These are phyloP conservation scores for Clitopilus hobsonii DNA, from an alignment of 768 basidiomycete species.

Conservation along the genomic window DNA sequence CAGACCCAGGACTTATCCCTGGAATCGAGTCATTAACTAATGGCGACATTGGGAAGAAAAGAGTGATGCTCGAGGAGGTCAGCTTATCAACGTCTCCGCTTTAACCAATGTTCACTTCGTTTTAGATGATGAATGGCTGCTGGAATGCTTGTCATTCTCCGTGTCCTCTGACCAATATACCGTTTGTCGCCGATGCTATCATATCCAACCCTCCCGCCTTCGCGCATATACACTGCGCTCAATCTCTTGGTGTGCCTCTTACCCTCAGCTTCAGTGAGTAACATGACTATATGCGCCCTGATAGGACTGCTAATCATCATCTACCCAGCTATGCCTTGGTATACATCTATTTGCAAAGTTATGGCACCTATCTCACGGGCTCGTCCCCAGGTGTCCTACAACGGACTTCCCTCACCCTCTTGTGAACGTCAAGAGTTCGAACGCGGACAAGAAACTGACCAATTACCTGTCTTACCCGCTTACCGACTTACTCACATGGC, in stretches of 20 bases:
- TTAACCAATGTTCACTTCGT: slow-evolving; percentile 1
- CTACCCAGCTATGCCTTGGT: slow-evolving; percentile 62
- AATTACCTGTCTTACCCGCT: slow-evolving; percentile 56
- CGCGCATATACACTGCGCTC: slow-evolving; percentile 61
- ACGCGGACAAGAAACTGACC: slow-evolving; percentile 47
- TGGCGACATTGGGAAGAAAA: slow-evolving; percentile 56
- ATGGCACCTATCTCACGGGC: neutral
- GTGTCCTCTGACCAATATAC: slow-evolving; percentile 33
- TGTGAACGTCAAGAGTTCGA: slow-evolving; percentile 51
- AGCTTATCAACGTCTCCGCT: slow-evolving; percentile 1
- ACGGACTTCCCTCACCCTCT: slow-evolving; percentile 58
- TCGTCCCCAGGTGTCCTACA: slow-evolving; percentile 39
- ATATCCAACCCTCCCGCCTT: slow-evolving; percentile 68
- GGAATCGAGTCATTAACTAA: slow-evolving; percentile 53
- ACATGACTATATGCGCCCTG: slow-evolving; percentile 7
- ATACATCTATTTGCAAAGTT: neutral
- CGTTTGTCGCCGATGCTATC: slow-evolving; percentile 60
- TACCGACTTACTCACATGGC: slow-evolving; percentile 59
- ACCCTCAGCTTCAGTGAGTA: slow-evolving; percentile 53
- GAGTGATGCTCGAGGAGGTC: slow-evolving; percentile 50
- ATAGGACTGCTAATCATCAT: neutral
- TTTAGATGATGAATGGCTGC: slow-evolving; percentile 57
- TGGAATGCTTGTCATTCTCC: slow-evolving; percentile 49
- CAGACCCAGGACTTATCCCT: slow-evolving; percentile 63
- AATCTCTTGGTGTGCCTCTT: slow-evolving; percentile 56